Evolutionary conservation across 1,139 yeast genomes (phyloP).

Genomic region (Hyphopichia pseudoburtonii): DNA sequence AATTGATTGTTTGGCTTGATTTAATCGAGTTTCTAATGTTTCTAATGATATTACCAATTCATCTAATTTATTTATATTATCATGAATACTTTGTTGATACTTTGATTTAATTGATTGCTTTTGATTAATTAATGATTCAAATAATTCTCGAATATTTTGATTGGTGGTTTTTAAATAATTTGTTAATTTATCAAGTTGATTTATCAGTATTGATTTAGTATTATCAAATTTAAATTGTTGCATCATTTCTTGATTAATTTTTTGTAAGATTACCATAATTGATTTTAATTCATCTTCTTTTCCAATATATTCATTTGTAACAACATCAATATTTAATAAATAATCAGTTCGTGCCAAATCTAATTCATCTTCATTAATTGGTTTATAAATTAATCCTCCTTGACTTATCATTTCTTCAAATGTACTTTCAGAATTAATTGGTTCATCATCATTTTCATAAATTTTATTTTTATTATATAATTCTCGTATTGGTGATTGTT

Average conservation of each 20-base stretch:
- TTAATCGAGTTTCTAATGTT: constrained; percentile 28
- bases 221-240: too few species aligned
- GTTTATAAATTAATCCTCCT: constrained; percentile 25
- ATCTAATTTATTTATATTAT: constrained; percentile 28
- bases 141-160: constrained; percentile 11
- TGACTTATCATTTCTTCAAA: constrained; percentile 18
- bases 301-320: constrained; percentile 18
- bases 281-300: constrained; percentile 1
- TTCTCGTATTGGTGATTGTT: background rate
- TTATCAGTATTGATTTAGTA: too few species aligned
- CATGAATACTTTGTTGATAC: constrained; percentile 27
- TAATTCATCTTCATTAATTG: constrained; percentile 25
- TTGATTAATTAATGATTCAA: constrained; percentile 13
- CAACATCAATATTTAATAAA: constrained; percentile 34
- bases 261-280: constrained; percentile 1
- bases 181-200: constrained; percentile 12
- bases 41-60: constrained; percentile 27
- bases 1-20: constrained; percentile 22
- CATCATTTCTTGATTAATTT: constrained; percentile 5
- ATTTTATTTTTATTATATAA: background rate
- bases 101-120: constrained; percentile 18
- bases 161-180: constrained; percentile 10
- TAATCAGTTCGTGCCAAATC: too few species aligned
- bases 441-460: background rate
- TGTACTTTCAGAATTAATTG: constrained; percentile 3